A percentile compares a stretch with the other conserved stretches of the same genome.
phyloP scores from a whole-genome alignment of 148 eudicot species.

The Rhododendron vialii region DNA sequence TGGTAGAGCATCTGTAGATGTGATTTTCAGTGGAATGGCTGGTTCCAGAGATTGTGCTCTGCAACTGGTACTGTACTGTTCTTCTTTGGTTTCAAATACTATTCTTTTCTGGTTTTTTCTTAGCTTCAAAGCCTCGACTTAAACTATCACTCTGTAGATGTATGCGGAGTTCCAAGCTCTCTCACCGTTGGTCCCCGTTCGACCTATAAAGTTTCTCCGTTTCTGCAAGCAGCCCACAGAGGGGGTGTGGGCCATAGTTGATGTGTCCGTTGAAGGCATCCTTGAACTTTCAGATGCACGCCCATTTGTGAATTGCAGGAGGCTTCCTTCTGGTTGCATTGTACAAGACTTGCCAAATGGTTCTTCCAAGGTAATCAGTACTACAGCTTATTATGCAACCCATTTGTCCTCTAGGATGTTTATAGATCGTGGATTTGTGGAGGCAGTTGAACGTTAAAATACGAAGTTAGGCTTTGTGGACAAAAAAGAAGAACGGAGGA shows the following conservation, averaged over 20 bases:
- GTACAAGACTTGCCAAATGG: slow-evolving; percentile 73
- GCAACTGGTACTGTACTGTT: slow-evolving; percentile 48
- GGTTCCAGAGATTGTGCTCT: slow-evolving; percentile 61
- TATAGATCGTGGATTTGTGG: not conserved
- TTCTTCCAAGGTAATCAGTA: slow-evolving; percentile 55
- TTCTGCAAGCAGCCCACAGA: slow-evolving; percentile 62
- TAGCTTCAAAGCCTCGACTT: not conserved
- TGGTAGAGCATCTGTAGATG: slow-evolving; percentile 43
- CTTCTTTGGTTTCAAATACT: not conserved
- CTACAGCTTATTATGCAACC: not conserved
- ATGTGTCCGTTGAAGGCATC: slow-evolving; percentile 56
- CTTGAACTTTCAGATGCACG: slow-evolving; percentile 30
- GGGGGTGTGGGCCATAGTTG: slow-evolving; percentile 77
- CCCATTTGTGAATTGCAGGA: slow-evolving; percentile 36
- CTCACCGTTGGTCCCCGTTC: slow-evolving; percentile 62
- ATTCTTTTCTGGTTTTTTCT: not conserved
- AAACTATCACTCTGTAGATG: slow-evolving; percentile 27
- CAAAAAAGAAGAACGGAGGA: no score
- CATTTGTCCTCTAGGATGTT: not conserved
- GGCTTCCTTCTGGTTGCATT: slow-evolving; percentile 82
- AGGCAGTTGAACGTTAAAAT: no score
- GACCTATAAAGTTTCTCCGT: slow-evolving; percentile 64
- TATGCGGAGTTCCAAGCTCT: slow-evolving; percentile 48
- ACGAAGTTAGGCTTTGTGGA: no score
- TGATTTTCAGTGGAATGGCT: slow-evolving; percentile 39